Conservation (phyloP, 2,329 filamentous ascomycete species). For the Aspergillus quadricinctus region DNA sequence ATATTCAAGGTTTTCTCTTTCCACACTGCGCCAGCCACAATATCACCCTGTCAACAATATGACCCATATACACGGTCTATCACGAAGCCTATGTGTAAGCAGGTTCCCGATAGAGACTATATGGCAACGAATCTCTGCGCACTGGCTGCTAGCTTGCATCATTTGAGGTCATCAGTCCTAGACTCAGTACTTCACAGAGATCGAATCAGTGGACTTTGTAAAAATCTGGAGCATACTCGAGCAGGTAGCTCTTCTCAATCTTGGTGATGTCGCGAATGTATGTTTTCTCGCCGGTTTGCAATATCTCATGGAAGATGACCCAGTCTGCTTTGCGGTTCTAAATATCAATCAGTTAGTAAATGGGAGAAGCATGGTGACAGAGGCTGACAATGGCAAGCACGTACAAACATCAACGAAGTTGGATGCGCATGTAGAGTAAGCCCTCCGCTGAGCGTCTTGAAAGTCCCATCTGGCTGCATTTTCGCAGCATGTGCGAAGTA, state of each 20-base stretch:
- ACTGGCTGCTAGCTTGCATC: not conserved
- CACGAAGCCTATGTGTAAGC: not conserved
- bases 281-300: constrained; percentile 83
- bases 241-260: constrained; percentile 86
- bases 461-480: constrained; percentile 91
- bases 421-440: constrained; percentile 82
- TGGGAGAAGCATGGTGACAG: not conserved
- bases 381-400: constrained; percentile 22
- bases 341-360: constrained; percentile 10
- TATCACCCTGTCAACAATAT: not conserved
- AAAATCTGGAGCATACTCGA: constrained; percentile 82
- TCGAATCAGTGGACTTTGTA: constrained; percentile 55
- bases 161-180: not conserved
- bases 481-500: constrained; percentile 91
- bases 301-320: constrained; percentile 91
- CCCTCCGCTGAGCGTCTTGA: constrained; percentile 76
- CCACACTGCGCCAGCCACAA: not conserved
- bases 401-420: constrained; percentile 80
- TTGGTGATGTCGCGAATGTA: constrained; percentile 91
- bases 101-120: not conserved
- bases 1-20: not conserved
- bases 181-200: not conserved
- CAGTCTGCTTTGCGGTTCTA: constrained; percentile 88
- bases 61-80: not conserved
- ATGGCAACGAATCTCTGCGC: not conserved